Evolutionary conservation across 495 filamentous ascomycete species (phyloP).

Genomic region (Thermochaetoides thermophila): DNA sequence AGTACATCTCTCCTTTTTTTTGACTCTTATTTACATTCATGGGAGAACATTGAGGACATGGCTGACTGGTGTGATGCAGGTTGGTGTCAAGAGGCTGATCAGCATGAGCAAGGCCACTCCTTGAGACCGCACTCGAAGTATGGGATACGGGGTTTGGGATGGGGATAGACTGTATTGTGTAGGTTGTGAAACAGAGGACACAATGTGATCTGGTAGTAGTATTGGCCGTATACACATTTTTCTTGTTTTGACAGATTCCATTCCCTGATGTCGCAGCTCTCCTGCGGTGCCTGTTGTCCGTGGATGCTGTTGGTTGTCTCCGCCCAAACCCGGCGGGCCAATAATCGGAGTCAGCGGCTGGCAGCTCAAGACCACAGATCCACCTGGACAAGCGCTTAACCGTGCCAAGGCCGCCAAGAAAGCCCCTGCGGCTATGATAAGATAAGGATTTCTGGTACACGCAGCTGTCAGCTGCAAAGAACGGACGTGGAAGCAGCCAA

Average conservation of each 20-base stretch:
- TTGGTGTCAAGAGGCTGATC: conserved; percentile 83
- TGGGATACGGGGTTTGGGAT: too few relatives aligned
- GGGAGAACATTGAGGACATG: too few relatives aligned
- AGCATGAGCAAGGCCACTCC: conserved; percentile 76
- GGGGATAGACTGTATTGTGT: conserved; percentile 1
- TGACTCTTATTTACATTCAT: conserved; percentile 11
- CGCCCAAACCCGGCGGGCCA: neutral
- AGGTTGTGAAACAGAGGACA: neutral
- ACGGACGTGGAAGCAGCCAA: too few relatives aligned
- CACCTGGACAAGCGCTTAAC: neutral
- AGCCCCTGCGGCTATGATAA: conserved; percentile 9
- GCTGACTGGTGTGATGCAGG: conserved; percentile 31
- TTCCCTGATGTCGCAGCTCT: too few relatives aligned
- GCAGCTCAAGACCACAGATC: too few relatives aligned
- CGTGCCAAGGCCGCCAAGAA: neutral
- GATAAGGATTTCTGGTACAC: conserved; percentile 10
- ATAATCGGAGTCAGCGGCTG: neutral
- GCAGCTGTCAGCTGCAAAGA: too few relatives aligned
- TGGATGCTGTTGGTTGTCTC: neutral
- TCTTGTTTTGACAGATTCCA: too few relatives aligned
- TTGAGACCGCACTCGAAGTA: too few relatives aligned
- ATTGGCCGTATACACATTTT: neutral
- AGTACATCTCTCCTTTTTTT: conserved; percentile 23
- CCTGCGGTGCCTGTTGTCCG: neutral
- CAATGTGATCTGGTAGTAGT: neutral